Evolutionary conservation across 2,329 filamentous ascomycete species (phyloP), one percentile per base, ranked within the genome.

Genomic region (Penicillium decumbens): DNA sequence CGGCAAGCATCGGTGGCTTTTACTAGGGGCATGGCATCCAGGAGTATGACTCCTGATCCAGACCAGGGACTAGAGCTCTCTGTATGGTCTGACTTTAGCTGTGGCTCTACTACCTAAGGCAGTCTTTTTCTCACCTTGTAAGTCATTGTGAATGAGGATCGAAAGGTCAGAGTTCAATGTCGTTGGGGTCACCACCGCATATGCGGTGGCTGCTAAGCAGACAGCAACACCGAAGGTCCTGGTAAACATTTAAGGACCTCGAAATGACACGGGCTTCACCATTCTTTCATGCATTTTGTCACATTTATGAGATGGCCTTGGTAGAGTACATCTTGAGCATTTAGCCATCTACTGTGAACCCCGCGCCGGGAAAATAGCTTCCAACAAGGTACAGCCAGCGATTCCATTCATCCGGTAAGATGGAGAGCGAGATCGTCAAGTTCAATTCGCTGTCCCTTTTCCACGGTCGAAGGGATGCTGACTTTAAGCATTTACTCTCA

Each of bases 81-180:
- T 60, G 24, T 43, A n/a, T 7, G 6, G 13, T 24, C 1, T 1
- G 23, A 4, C 8, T 20, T 43, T 12, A 28, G n/a, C 15, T 13
- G 6, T n/a, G 18, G 7, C 3, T 6, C 3, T 9, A 10, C 2
- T 4, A 20, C 13, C 3, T 4, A 9, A 18, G 18, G 8, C 13
- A 6, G 23, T 4, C 8, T n/a, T 4, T 27, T 27, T 3, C 12
- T 23, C 35, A 60, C 57, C 52, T 45, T 41, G 27, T 15, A 59
- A 33, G 27, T 60, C 57, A 56, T 60, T 60, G 7, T 60, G 56
- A 23, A 60, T 57, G 13, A 59, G 37, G 29, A 60, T 50, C 2
- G 56, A 53, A 13, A 60, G 39, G 29, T 57, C 57, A 1, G 56
- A 57, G 15, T 50, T 24, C 32, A 60, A 43, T 4, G 45, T 41